phyloP scores from a whole-genome alignment of 768 basidiomycete species.

The Tricholoma flavovirens region DNA sequence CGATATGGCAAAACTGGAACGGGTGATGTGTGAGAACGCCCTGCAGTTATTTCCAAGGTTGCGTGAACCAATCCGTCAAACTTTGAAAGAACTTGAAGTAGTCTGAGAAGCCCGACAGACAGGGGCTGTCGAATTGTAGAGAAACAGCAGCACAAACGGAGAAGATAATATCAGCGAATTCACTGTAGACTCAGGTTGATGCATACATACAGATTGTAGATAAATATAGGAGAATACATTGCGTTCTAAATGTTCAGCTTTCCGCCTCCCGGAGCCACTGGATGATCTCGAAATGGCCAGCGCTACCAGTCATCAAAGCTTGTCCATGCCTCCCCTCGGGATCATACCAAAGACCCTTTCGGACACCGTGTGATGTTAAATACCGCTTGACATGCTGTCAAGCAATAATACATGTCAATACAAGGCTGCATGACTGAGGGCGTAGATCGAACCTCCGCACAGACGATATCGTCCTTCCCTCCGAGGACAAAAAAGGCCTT shows the following conservation, averaged over 20 bases:
- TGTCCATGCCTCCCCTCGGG: slow-evolving; percentile 59
- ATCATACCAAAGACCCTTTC: slow-evolving; percentile 61
- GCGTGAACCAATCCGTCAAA: not conserved
- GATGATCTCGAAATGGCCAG: slow-evolving; percentile 52
- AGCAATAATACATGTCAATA: not conserved
- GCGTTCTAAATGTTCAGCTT: not conserved
- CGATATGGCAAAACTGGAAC: slow-evolving; percentile 33
- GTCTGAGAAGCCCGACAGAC: too few species aligned
- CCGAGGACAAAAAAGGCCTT: slow-evolving; percentile 74
- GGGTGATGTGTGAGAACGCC: slow-evolving; percentile 46
- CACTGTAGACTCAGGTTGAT: not conserved
- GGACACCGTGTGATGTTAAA: slow-evolving; percentile 67
- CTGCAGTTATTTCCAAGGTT: slow-evolving; percentile 43
- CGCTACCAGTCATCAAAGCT: slow-evolving; percentile 46
- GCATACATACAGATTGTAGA: not conserved
- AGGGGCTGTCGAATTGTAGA: too few species aligned
- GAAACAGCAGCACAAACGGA: not conserved
- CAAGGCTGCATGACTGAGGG: not conserved
- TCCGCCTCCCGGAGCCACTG: slow-evolving; percentile 48
- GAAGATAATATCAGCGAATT: not conserved
- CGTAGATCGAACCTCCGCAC: slow-evolving; percentile 48
- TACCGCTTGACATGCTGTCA: slow-evolving; percentile 68
- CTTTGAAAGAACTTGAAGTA: not conserved
- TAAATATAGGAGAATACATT: not conserved
- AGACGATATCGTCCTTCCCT: slow-evolving; percentile 76